A percentile compares a stretch with the other conserved stretches of the same genome.
These are phyloP conservation scores for Serendipita indica DNA, from an alignment of 768 basidiomycete species.

Conservation along the genomic window DNA sequence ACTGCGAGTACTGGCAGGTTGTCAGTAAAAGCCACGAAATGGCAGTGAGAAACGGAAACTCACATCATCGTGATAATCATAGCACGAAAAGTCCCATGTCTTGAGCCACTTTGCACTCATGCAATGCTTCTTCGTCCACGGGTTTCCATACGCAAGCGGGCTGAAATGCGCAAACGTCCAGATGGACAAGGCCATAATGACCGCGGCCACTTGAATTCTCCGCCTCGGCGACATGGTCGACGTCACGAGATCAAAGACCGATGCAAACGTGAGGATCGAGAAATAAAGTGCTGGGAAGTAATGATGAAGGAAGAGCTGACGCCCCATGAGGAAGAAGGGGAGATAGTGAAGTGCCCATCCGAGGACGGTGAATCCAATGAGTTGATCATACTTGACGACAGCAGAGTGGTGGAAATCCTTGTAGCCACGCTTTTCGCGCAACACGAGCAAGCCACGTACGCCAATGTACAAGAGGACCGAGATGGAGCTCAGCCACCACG, in stretches of 20 bases:
- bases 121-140: conserved; percentile 79
- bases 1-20: conserved; percentile 39
- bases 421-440: conserved; percentile 83
- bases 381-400: conserved; percentile 78
- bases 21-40: background rate
- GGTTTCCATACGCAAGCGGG: conserved; percentile 66
- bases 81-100: conserved; percentile 91
- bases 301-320: conserved; percentile 95
- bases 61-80: conserved; percentile 56
- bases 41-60: conserved; percentile 19
- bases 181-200: conserved; percentile 55
- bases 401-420: conserved; percentile 65
- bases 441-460: conserved; percentile 63
- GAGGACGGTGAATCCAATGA: conserved; percentile 82
- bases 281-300: conserved; percentile 97
- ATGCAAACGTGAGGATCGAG: conserved; percentile 62
- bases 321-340: conserved; percentile 94
- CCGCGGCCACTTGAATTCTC: conserved; percentile 65
- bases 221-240: conserved; percentile 60
- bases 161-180: conserved; percentile 70
- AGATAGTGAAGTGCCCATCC: conserved; percentile 90
- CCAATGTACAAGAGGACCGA: conserved; percentile 52
- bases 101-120: conserved; percentile 67
- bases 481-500: conserved; percentile 78
- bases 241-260: conserved; percentile 74